phyloP scores from a whole-genome alignment of 1,284 basidiomycete genomes.

The Pascua sp. region DNA sequence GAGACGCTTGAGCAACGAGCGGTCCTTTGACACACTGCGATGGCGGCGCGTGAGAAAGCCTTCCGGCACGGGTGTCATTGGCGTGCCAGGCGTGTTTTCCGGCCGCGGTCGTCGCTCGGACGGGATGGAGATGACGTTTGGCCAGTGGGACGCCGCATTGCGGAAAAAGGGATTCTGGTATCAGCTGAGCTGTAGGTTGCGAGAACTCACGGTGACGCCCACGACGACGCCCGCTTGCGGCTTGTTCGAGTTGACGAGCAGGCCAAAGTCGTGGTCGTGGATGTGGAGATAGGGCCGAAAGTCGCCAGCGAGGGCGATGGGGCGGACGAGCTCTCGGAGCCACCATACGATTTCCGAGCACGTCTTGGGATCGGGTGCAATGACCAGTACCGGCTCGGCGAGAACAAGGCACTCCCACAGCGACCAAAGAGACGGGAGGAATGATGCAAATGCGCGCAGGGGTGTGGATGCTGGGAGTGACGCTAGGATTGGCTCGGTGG shows the following conservation, averaged over 20 bases:
- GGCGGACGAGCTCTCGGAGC: conserved; percentile 81
- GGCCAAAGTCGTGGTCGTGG: conserved; percentile 78
- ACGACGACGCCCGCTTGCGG: conserved; percentile 79
- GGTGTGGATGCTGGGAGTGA: conserved; percentile 68
- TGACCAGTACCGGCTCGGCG: conserved; percentile 83
- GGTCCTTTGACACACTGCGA: conserved; percentile 81
- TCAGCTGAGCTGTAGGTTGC: no score
- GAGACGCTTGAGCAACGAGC: conserved; percentile 57
- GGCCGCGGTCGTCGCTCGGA: conserved; percentile 24
- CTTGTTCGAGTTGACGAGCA: conserved; percentile 74
- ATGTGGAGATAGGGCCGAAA: conserved; percentile 93
- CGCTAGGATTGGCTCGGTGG: conserved; percentile 63
- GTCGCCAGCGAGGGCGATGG: conserved; percentile 82
- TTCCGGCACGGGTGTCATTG: conserved; percentile 57
- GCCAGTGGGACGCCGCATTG: conserved; percentile 85
- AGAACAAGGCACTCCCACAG: conserved; percentile 89
- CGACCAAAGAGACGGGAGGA: conserved; percentile 78
- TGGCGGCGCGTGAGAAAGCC: conserved; percentile 73
- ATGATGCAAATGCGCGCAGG: conserved; percentile 68
- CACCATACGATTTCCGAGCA: conserved; percentile 81
- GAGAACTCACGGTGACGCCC: conserved; percentile 73
- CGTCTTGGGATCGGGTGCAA: conserved; percentile 71
- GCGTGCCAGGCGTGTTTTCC: not conserved
- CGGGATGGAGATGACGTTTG: conserved; percentile 61
- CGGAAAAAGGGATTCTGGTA: conserved; percentile 79